phyloP scores from a whole-genome alignment of 1,139 yeast genomes.

The Yamadazyma buinensis region DNA sequence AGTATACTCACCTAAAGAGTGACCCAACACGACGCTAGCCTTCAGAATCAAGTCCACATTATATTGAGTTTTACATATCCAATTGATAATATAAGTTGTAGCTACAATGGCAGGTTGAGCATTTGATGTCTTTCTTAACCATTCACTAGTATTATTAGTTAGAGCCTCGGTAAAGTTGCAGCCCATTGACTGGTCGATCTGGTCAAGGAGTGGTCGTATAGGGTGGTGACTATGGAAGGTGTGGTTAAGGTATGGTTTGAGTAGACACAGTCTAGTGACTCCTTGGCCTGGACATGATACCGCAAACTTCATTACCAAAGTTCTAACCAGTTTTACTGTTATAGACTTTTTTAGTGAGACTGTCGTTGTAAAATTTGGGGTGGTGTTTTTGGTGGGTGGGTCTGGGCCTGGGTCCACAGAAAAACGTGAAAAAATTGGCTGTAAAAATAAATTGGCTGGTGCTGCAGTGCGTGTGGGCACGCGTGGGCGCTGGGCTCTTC shows the following conservation, averaged over 20 bases:
- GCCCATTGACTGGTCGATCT: conserved; percentile 63
- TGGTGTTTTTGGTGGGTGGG: no score
- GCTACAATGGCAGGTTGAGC: conserved; percentile 64
- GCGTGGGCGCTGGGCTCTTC: no score
- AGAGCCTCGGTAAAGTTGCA: conserved; percentile 36
- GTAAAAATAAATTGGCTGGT: no score
- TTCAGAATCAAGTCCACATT: conserved; percentile 21
- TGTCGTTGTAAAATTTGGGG: no score
- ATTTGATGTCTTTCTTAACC: conserved; percentile 40
- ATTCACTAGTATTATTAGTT: conserved; percentile 13
- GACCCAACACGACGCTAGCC: conserved; percentile 43
- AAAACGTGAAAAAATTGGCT: no score
- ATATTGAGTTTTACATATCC: conserved; percentile 23
- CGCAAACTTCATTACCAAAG: conserved; percentile 19
- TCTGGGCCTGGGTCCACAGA: no score
- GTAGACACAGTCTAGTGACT: conserved; percentile 23
- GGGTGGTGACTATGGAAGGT: conserved; percentile 10
- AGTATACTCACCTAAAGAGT: conserved; percentile 58
- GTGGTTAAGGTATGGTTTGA: conserved; percentile 21
- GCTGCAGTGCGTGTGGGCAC: no score
- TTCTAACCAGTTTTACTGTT: no score
- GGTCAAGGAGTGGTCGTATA: conserved; percentile 25
- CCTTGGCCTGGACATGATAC: conserved; percentile 46
- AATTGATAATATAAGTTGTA: conserved; percentile 37
- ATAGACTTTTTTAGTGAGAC: no score